Evolutionary conservation across 2,329 filamentous ascomycete genomes (phyloP), one percentile per base, ranked within the genome.

Genomic region (Ophiostoma quercus): DNA sequence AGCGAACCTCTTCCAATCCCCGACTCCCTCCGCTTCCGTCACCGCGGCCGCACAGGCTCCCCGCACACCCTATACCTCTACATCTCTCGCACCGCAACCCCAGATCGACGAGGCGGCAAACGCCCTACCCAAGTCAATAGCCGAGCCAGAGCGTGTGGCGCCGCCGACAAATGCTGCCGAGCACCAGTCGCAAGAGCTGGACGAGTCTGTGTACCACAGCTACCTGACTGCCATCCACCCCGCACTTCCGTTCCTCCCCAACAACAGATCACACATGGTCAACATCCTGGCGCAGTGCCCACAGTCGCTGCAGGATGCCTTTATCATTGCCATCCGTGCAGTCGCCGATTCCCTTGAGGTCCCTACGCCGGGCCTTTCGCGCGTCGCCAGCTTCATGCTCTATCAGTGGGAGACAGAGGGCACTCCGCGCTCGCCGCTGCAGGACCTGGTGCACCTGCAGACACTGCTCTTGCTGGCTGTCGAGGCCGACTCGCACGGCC

Each of bases 221-320:
- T 92, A 92, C 74, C 84, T 90, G 68, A 82, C 82, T 4, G 80
- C 85, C 16, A 85, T 92, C 25, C 89, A 92, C 74, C 86, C 87
- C 16, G 85, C 85, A 3, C 88, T 91, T 70, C 90, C 90, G 0
- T 81, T 92, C 63, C 80, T 92, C 14, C 84, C 89, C 1, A 82
- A 82, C 68, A 86, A 79, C 69, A 88, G 85, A 74, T 78, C 79
- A 16, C 82, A 82, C n/a, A 77, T 90, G 11, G 84, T 86, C 70
- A 81, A 82, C 9, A 81, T 87, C 25, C 77, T 92, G 25, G 80
- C 80, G 2, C 83, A 84, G 65, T 88, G 87, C 73, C 84, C 87
- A 0, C 74, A 80, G 1, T 77, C 82, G 3, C 80, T 92, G 14
- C 84, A 87, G 72, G 84, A 87, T 70, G 89, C 88, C 0, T 91